These are phyloP conservation scores for Microcyclospora tardicrescens DNA, from an alignment of 2,329 filamentous ascomycete species.

Conservation along the genomic window DNA sequence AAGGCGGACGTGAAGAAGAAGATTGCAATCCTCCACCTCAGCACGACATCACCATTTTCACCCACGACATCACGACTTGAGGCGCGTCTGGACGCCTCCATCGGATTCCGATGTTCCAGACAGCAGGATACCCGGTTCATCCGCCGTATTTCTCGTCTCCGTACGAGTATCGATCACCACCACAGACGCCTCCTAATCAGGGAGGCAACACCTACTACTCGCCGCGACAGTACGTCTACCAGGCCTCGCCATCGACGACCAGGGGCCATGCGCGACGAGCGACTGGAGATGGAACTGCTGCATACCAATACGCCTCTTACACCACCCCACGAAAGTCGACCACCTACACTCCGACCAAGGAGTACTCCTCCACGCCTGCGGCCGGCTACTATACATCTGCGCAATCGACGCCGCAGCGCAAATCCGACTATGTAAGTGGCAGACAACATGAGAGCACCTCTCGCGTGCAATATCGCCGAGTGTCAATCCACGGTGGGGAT, in stretches of 20 bases:
- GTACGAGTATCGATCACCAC: conserved; percentile 37
- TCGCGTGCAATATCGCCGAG: conserved; percentile 15
- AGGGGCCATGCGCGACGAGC: conserved; percentile 43
- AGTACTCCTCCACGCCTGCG: conserved; percentile 24
- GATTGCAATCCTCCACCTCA: conserved; percentile 3
- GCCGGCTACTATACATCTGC: conserved; percentile 34
- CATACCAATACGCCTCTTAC: conserved; percentile 30
- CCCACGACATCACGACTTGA: conserved; percentile 3
- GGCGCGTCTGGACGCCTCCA: conserved; percentile 25
- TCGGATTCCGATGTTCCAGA: conserved; percentile 21
- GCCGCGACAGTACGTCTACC: conserved; percentile 37
- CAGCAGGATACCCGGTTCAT: conserved; percentile 25
- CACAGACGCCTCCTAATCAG: conserved; percentile 33
- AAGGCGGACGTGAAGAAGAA: conserved; percentile 6
- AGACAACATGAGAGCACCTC: conserved; percentile 27
- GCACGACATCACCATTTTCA: conserved; percentile 7
- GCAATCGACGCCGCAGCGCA: conserved; percentile 40
- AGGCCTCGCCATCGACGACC: conserved; percentile 31
- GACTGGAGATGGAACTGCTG: conserved; percentile 37
- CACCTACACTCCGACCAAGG: conserved; percentile 23
- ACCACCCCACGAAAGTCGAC: conserved; percentile 23
- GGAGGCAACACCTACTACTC: conserved; percentile 38
- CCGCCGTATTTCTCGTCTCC: conserved; percentile 32
- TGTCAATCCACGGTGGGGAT: not conserved
- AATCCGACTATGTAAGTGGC: conserved; percentile 55